Evolutionary conservation across 208 protist species (phyloP).

Genomic region (Angomonas ambiguus): DNA sequence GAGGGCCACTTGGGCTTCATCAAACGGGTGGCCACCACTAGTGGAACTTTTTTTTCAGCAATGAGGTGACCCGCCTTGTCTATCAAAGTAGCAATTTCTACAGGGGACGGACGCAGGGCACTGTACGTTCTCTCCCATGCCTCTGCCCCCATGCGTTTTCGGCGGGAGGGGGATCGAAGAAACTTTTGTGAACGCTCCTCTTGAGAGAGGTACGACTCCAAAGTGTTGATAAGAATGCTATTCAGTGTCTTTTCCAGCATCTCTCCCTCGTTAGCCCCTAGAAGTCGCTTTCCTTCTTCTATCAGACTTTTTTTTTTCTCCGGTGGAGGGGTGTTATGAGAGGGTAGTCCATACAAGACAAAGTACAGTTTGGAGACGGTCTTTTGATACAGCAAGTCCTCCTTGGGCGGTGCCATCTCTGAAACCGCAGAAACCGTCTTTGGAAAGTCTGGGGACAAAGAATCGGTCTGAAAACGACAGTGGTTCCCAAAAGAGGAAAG

Average conservation of each 20-base stretch:
- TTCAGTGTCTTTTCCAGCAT: not conserved
- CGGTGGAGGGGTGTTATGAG: not conserved
- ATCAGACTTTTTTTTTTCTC: not conserved
- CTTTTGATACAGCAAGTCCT: not conserved
- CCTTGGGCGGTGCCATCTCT: too few relatives aligned
- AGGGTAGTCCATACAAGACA: not conserved
- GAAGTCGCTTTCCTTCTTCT: not conserved
- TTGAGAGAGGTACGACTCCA: slow-evolving; percentile 20
- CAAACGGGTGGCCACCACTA: slow-evolving; percentile 43
- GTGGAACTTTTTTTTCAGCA: slow-evolving; percentile 29
- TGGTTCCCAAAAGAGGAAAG: not conserved
- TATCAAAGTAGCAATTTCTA: slow-evolving; percentile 25
- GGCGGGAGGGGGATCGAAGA: not conserved
- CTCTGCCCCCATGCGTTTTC: slow-evolving; percentile 5
- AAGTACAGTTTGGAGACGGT: not conserved
- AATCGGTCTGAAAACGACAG: too few relatives aligned
- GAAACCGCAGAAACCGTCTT: not conserved
- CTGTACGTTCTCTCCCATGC: not conserved
- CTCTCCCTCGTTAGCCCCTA: not conserved
- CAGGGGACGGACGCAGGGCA: slow-evolving; percentile 1
- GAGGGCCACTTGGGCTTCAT: slow-evolving; percentile 44
- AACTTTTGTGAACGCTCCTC: slow-evolving; percentile 11
- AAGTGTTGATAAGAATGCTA: not conserved
- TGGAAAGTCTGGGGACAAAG: too few relatives aligned
- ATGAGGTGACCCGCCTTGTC: slow-evolving; percentile 24